Evolutionary conservation across 2,329 filamentous ascomycete genomes (phyloP), one percentile per base, ranked within the genome.

Genomic region (Hypoxylon sp.): DNA sequence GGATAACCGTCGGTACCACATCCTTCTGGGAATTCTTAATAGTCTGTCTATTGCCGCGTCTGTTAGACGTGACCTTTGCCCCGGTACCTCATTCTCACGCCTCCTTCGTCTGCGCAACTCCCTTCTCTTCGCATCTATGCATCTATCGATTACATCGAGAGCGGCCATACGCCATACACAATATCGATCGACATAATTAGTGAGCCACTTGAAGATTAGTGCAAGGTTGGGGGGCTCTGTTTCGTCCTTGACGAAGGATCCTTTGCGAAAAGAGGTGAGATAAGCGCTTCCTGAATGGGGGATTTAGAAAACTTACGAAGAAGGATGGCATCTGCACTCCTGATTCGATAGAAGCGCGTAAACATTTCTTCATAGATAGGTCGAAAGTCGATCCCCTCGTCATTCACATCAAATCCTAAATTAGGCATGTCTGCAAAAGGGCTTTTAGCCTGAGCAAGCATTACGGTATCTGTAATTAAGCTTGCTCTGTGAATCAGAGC

Each of bases 261-360:
- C 39, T 42, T n/a, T 42, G 39, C n/a, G 8, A 42, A 19, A 42
- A 19, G 39, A 42, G 39, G 39, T 42, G 39, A 42, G 39, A 42
- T 17, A n/a, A 2, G 39, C 39, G 39, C 8, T 42, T 17, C 9
- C n/a, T 42, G n/a, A 17, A 42, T 17, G 8, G 3, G 39, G 39
- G n/a, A 17, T 19, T 3, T 19, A 19, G 39, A 19, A n/a, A 17
- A 42, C 39, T 3, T 19, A 42, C 39, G 14, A 42, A 42, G 39
- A 2, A 17, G 39, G 2, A 19, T 1, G n/a, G 39, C 39, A 42
- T 42, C 39, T 9, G 2, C 1, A 10, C 5, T 5, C 39, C n/a
- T 42, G 1, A 42, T 10, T 42, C 39, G 39, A 42, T 42, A 42
- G 14, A 19, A n/a, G 5, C 17, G 6, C 9, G 8, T n/a, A 19